Base-by-base conservation (phyloP, 2,329 filamentous ascomycete genomes). In the Xylariaceae sp. region DNA sequence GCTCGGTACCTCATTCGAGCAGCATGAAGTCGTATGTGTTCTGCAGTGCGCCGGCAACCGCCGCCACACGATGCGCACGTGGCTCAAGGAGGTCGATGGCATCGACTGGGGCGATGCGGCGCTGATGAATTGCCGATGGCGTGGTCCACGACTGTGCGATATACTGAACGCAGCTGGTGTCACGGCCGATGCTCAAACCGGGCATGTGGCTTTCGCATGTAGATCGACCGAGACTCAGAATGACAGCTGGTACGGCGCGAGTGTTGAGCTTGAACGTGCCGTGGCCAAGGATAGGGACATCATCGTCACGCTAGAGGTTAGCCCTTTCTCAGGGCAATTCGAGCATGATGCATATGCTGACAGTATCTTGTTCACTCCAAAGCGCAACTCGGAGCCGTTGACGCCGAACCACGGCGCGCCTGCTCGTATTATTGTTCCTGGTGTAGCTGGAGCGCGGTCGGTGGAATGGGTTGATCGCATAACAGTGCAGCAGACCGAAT, bases 41-140 rank as follows among this genome's bases (percentile, higher is more conserved):
- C 62, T 81, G 1, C 76, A 79, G 62, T 81, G 78, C 49, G 77
- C 78, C 3, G 78, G 78, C 16, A 81, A 81, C 50, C 64, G 78
- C 7, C 69, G 78, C 9, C 76, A 81, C 53, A 77, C 74, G 2
- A 81, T 81, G 76, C 72, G 76, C 19, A 80, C 74, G 1, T 64
- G 71, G 47, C 59, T 79, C 19, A 78, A 77, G 51, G 77, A 81
- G 56, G 77, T 81, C 4, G 62, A 68, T 26, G 78, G 78, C 1
- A 71, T 81, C 32, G 76, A 81, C 52, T 81, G 78, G 78, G 68
- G 68, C 29, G 76, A 80, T 49, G 76, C 69, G 30, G 78, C 77
- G 0, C 69, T 80, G 16, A 79, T 80, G 74, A 81, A 80, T 51
- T 78, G 76, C 51, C 66, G 62, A 41, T 81, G 75, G 75, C 68